A percentile compares a stretch with the other conserved stretches of the same genome.
These are phyloP conservation scores for Cicer chorassanicum DNA, from an alignment of 306 rosid species.

Conservation along the genomic window DNA sequence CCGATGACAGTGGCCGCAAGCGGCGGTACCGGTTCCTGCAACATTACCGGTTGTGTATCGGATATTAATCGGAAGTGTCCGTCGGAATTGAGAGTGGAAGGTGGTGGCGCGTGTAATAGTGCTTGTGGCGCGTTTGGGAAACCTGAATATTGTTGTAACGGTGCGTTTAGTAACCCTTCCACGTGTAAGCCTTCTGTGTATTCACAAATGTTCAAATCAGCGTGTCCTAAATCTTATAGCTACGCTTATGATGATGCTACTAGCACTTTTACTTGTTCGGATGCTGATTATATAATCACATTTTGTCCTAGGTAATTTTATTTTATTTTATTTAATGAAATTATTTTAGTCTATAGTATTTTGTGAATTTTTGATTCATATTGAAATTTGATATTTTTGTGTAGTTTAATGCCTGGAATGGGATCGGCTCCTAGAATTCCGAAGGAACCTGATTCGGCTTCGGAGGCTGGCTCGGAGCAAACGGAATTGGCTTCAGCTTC, in stretches of 20 bases:
- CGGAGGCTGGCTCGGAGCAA: conserved; percentile 44
- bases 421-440: conserved; percentile 50
- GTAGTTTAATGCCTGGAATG: conserved; percentile 60
- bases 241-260: conserved; percentile 90
- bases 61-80: conserved; percentile 79
- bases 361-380: background rate
- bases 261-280: conserved; percentile 76
- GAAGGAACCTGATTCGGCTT: conserved; percentile 31
- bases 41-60: conserved; percentile 68
- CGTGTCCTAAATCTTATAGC: conserved; percentile 85
- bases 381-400: background rate
- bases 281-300: conserved; percentile 74
- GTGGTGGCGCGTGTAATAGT: conserved; percentile 81
- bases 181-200: conserved; percentile 79
- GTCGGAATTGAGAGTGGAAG: conserved; percentile 56
- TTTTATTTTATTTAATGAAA: background rate
- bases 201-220: conserved; percentile 79
- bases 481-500: conserved; percentile 54
- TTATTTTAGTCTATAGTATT: background rate
- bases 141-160: conserved; percentile 85
- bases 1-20: conserved; percentile 73
- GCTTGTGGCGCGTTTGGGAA: conserved; percentile 86
- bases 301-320: conserved; percentile 73
- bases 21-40: conserved; percentile 71
- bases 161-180: conserved; percentile 62